phyloP scores from a whole-genome alignment of 306 rosid genomes.

The Ceratonia siliqua region DNA sequence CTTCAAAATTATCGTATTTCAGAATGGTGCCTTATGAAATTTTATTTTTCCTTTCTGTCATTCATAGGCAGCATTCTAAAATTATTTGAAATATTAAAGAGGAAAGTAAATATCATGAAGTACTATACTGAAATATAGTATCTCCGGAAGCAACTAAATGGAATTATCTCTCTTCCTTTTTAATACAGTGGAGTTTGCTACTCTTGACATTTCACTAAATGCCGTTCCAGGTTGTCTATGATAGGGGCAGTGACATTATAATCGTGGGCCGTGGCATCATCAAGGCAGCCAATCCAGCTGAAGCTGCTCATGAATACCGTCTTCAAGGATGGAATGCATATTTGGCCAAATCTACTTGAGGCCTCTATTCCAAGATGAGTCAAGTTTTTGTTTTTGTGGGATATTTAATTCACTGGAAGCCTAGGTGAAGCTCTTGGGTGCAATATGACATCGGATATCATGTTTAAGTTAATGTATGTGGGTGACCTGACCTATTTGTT shows the following conservation, averaged over 20 bases:
- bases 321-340: slow-evolving; percentile 89
- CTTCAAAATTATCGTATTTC: too few species aligned
- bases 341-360: slow-evolving; percentile 58
- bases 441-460: neutral
- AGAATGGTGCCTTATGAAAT: too few species aligned
- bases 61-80: too few species aligned
- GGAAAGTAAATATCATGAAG: too few species aligned
- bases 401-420: neutral
- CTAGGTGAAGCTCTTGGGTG: neutral
- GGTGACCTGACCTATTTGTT: neutral
- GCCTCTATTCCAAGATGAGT: neutral
- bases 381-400: neutral
- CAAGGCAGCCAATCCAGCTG: slow-evolving; percentile 79
- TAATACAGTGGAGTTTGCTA: neutral
- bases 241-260: slow-evolving; percentile 86
- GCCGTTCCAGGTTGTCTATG: slow-evolving; percentile 66
- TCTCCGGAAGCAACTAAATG: too few species aligned
- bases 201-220: slow-evolving; percentile 3
- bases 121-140: too few species aligned
- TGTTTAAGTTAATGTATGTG: neutral
- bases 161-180: too few species aligned
- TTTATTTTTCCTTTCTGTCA: too few species aligned
- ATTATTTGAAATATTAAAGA: too few species aligned
- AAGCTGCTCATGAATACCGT: slow-evolving; percentile 78
- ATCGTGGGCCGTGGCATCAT: slow-evolving; percentile 92